Percentiles rank a stretch among this genome's conserved stretches.
Evolutionary conservation across 2,329 filamentous ascomycete genomes (phyloP).

Genomic region (Phaeomoniella chlamydospora): DNA sequence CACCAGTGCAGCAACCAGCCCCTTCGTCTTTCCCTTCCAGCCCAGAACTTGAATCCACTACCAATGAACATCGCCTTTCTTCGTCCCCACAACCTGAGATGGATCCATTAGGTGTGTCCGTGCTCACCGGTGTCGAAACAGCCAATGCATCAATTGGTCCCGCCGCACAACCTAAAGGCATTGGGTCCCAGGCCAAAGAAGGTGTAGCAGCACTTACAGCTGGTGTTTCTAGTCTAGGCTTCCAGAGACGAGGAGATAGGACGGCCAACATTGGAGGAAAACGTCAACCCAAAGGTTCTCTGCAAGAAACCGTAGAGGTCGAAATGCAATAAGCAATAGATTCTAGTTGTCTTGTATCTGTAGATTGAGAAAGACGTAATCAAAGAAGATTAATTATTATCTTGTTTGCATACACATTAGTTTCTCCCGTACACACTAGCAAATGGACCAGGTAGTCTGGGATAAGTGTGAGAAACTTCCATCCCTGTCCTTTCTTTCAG

Average conservation of each 20-base stretch:
- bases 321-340: slow-evolving; percentile 37
- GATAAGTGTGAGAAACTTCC: no score
- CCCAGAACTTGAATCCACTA: slow-evolving; percentile 4
- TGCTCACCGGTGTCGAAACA: slow-evolving; percentile 45
- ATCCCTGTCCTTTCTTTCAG: no score
- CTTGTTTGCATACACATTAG: no score
- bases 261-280: slow-evolving; percentile 4
- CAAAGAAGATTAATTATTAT: no score
- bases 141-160: slow-evolving; percentile 38
- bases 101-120: slow-evolving; percentile 16
- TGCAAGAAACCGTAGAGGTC: slow-evolving; percentile 25
- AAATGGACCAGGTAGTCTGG: no score
- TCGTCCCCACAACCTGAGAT: not conserved
- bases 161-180: slow-evolving; percentile 15
- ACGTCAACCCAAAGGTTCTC: slow-evolving; percentile 9
- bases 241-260: slow-evolving; percentile 10
- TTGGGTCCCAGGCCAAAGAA: slow-evolving; percentile 15
- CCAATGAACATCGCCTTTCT: not conserved
- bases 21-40: slow-evolving; percentile 5
- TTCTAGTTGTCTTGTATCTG: no score
- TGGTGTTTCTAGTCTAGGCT: slow-evolving; percentile 28
- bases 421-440: no score
- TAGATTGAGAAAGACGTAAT: no score
- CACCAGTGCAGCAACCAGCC: slow-evolving; percentile 3
- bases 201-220: slow-evolving; percentile 28